Evolutionary conservation across 2,329 filamentous ascomycete genomes (phyloP).

Genomic region (Fusarium decemcellulare): DNA sequence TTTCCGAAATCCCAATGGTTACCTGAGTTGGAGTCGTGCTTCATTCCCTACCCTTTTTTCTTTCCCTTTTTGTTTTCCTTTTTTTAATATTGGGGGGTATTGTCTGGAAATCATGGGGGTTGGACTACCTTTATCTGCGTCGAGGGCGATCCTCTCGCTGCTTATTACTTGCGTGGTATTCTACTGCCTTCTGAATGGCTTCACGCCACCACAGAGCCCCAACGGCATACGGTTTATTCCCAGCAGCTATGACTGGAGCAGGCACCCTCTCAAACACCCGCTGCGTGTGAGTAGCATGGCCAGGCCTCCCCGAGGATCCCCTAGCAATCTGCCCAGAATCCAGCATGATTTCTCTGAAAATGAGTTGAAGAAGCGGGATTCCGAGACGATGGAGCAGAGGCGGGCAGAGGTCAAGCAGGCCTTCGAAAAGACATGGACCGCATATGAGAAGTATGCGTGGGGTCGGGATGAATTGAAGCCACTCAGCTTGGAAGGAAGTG

Average conservation of each 20-base stretch:
- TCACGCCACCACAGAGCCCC: constrained; percentile 17
- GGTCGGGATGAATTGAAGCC: constrained; percentile 72
- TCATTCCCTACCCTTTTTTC: constrained; percentile 11
- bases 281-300: constrained; percentile 25
- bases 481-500: constrained; percentile 60
- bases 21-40: constrained; percentile 18
- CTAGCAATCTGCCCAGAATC: constrained; percentile 34
- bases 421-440: constrained; percentile 68
- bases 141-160: constrained; percentile 33
- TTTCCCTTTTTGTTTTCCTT: constrained; percentile 4
- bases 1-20: constrained; percentile 22
- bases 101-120: constrained; percentile 36
- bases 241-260: constrained; percentile 43
- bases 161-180: constrained; percentile 34
- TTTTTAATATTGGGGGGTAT: not conserved
- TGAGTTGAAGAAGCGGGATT: constrained; percentile 28
- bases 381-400: constrained; percentile 17
- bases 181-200: constrained; percentile 28
- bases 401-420: constrained; percentile 60
- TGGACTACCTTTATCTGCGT: constrained; percentile 38
- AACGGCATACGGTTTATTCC: constrained; percentile 33
- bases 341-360: constrained; percentile 38
- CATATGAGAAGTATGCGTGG: constrained; percentile 73
- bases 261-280: constrained; percentile 26
- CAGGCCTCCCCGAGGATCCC: constrained; percentile 25